Evolutionary conservation across 2,329 filamentous ascomycete species (phyloP), one percentile per base, ranked within the genome.

Genomic region (Blumeria graminis): DNA sequence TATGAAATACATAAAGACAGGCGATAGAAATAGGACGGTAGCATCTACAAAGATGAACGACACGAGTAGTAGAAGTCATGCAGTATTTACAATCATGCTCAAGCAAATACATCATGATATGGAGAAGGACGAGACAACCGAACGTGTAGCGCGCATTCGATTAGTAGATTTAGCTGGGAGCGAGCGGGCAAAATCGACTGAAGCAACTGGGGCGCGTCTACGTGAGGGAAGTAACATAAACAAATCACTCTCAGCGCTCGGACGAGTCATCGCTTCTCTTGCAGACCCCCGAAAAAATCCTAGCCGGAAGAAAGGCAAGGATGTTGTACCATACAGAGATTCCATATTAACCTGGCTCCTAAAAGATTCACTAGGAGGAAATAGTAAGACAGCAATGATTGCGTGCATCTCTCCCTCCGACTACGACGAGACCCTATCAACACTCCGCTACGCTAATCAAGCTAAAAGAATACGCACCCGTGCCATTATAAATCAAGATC

Each of bases 31-130:
- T 57, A 82, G 92, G 52, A 96, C 92, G 0, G 83, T 80, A 18
- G 92, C 92, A 13, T 88, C 86, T 66, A 98, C 92, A 58, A 96
- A 95, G 72, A 98, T 98, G 92, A 98, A 98, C 70, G 92, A 98
- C 69, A 96, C 90, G 2, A 94, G 87, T 56, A 94, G 87, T 60
- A 85, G 92, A 68, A 94, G 88, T 61, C 92, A 98, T 66, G 88
- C 92, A 7, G 92, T 98, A 57, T 98, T 98, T 69, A 98, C 92
- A 33, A 92, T 98, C 63, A 92, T 94, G 71, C 76, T 98, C 58
- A 95, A 94, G 71, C 92, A 96, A 69, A 98, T 98, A 61, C 89
- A 95, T 66, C 90, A 96, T 70, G 90, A 95, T 64, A 83, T 95
- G 71, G 84, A 88, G 56, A 93, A 88, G n/a, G 92, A 98, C 68